Base-by-base conservation (phyloP, 2,329 filamentous ascomycete species). In the Sporothrix sp. region DNA sequence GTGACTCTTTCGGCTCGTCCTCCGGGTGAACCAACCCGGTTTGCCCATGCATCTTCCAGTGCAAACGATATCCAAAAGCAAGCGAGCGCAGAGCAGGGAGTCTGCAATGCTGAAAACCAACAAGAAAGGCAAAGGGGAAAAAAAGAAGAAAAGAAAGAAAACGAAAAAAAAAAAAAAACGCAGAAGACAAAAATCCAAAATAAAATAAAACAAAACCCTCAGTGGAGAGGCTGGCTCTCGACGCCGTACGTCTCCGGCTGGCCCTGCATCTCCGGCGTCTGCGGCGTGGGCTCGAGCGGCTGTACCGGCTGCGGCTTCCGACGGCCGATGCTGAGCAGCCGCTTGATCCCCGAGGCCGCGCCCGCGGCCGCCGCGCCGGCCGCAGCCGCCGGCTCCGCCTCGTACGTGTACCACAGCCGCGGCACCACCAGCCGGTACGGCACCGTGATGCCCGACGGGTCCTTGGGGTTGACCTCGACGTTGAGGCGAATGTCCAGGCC, bases 371-470 rank as follows among this genome's bases (percentile, higher is more conserved):
- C 32, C 38, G 57, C 52, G 30, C n/a, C 55, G 16, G 57, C 57
- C 6, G 54, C 43, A 20, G 66, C 63, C n/a, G 69, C 66, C 4
- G 70, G 67, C 48, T 69, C 68, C 2, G 63, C 62, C 14, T 68
- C 63, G 54, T 77, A 74, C 47, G 78, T 73, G 52, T 82, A 82
- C 66, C 74, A 76, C 47, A 98, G 70, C 48, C 81, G 80, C 10
- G 94, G 93, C 5, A 98, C 83, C 2, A 97, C 75, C 5, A 98
- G 69, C 35, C 88, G 76, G 65, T 98, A 98, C 8, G 89, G 87
- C 46, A 81, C 79, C 0, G 93, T 98, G 56, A 87, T 88, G 13
- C 93, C 94, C 0, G 85, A 77, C 1, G 93, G 91, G 59, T 98
- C 89, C 56, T 80, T 81, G 39, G 86, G 78, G 59, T 84, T 89